Base-by-base conservation (phyloP, 2,329 filamentous ascomycete genomes). In the Aureobasidium leucospermi region DNA sequence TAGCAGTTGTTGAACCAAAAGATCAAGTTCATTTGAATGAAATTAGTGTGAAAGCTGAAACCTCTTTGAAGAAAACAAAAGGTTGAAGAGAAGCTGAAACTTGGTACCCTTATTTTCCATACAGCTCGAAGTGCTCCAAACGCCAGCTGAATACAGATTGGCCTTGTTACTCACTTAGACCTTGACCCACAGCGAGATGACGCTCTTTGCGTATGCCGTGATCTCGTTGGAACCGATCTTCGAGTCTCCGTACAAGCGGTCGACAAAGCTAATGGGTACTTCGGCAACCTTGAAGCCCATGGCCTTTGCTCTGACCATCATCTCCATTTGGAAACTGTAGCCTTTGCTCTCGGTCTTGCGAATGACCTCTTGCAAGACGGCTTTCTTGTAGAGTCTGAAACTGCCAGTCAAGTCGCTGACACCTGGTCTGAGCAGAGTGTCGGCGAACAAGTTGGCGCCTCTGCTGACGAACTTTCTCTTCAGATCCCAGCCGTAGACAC, bases 291-390 rank as follows among this genome's bases (percentile, higher is more conserved):
- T 89, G 78, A 85, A 96, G 1, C 94, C 93, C 89, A 96, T 92
- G 15, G 88, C 89, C 84, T 96, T 96, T 36, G 94, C 94, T 63
- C 92, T 83, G 8, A 97, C 93, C 87, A 96, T 97, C 85, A 99
- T 88, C 81, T 96, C 93, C 94, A 99, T 99, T 84, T 99, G 94
- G 81, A 99, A 99, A 42, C 89, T 93, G 74, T 97, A 99, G 2
- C 94, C 94, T 78, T 97, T 96, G 73, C 90, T 94, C 81, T 96
- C 88, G 8, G 91, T 96, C 75, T 83, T 90, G 70, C 82, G 79
- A 68, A 99, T 96, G 61, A 96, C 90, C 80, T 90, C 92, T 74
- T 96, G 84, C 70, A 99, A 76, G 63, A 96, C 90, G 62, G 80
- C 78, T 78, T 88, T 91, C 85, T 96, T 97, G 76, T 99, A 99